These are phyloP conservation scores for Fusarium papillatum DNA, from an alignment of 2,329 filamentous ascomycete genomes.

Conservation along the genomic window DNA sequence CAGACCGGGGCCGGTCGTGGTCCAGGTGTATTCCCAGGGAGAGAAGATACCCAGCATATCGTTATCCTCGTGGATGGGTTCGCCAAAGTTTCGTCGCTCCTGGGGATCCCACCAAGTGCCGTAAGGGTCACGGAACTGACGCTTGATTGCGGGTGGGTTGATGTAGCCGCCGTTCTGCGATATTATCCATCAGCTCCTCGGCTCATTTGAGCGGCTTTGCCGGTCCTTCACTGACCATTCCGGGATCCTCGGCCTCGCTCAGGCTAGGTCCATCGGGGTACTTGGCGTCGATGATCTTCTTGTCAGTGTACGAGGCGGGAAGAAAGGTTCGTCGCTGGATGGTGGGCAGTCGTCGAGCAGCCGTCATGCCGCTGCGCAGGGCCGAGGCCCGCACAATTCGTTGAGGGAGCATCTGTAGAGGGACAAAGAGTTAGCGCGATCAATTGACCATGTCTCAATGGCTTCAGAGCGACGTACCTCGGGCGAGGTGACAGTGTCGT, in stretches of 20 bases:
- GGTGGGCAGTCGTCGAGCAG: slow-evolving; percentile 63
- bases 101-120: slow-evolving; percentile 98
- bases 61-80: slow-evolving; percentile 96
- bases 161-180: slow-evolving; percentile 86
- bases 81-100: slow-evolving; percentile 96
- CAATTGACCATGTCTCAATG: slow-evolving; percentile 14
- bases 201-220: slow-evolving; percentile 13
- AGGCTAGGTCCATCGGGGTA: slow-evolving; percentile 62
- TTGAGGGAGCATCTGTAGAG: slow-evolving; percentile 70
- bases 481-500: slow-evolving; percentile 47
- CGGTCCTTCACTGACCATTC: slow-evolving; percentile 66
- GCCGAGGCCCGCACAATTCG: slow-evolving; percentile 67
- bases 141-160: slow-evolving; percentile 85
- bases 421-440: slow-evolving; percentile 21
- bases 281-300: slow-evolving; percentile 63
- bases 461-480: slow-evolving; percentile 41
- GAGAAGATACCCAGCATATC: slow-evolving; percentile 93
- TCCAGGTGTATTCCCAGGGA: slow-evolving; percentile 90
- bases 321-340: slow-evolving; percentile 71
- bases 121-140: slow-evolving; percentile 93
- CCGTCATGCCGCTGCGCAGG: slow-evolving; percentile 58
- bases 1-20: slow-evolving; percentile 77
- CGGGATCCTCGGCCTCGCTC: slow-evolving; percentile 74
- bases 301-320: slow-evolving; percentile 62
- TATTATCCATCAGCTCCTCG: slow-evolving; percentile 42